These are phyloP conservation scores for Blepharisma undulans DNA, from an alignment of 169 alveolate genomes.

Conservation along the genomic window DNA sequence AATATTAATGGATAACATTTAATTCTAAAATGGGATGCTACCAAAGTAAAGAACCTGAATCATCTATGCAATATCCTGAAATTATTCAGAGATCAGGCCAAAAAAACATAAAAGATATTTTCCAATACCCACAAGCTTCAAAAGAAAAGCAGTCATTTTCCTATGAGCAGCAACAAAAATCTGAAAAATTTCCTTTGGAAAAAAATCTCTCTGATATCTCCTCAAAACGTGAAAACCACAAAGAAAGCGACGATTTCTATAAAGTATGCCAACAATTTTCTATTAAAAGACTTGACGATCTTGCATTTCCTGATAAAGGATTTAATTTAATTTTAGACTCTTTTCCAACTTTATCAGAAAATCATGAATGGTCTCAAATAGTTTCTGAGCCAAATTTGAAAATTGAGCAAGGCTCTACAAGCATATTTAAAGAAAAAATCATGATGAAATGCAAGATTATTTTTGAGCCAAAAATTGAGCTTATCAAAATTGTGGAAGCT, in stretches of 20 bases:
- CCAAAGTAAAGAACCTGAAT: not conserved
- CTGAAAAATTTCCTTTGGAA: not conserved
- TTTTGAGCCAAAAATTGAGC: not conserved
- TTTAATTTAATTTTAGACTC: not conserved
- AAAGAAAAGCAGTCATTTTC: not conserved
- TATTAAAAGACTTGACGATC: not conserved
- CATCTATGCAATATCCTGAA: not conserved
- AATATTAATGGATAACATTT: not conserved
- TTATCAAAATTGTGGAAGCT: not conserved
- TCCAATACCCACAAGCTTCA: not conserved
- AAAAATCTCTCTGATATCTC: not conserved
- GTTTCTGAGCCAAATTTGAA: not conserved
- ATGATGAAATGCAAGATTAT: not conserved
- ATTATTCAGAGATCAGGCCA: not conserved
- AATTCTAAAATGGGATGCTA: not conserved
- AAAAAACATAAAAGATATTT: not conserved
- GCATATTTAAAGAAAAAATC: not conserved
- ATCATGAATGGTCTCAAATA: not conserved
- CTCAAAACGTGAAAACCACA: not conserved
- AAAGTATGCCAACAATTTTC: not conserved
- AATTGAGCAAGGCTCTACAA: not conserved
- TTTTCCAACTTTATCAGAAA: not conserved
- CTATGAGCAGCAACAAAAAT: not conserved
- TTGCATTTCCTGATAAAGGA: not conserved
- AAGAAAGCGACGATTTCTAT: not conserved